Evolutionary conservation across 805 yeast species (phyloP), one percentile per base, ranked within the genome.

Genomic region (Clavispora fructus): DNA sequence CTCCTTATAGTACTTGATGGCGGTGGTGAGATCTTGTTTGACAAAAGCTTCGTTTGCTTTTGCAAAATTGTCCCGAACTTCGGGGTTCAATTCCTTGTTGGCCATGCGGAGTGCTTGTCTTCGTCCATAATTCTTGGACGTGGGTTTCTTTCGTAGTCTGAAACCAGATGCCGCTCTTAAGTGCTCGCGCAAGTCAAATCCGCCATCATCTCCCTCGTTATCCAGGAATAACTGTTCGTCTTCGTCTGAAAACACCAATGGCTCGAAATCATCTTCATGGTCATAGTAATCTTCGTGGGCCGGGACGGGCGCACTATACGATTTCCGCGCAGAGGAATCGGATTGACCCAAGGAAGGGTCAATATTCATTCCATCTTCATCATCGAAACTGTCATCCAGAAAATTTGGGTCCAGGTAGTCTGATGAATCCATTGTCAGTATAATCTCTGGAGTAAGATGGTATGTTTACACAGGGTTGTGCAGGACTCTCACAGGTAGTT

Each of bases 21-120:
- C 92, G 1, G 67, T 72, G 28, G 74, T 78, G 16, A 78, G 73
- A 55, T 85, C 84, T 41, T 75, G 75, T 28, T 76, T 60, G 1
- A 86, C 95, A 70, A 83, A 90, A 0, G 89, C 87, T 54, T 83
- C 90, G 57, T 88, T 86, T 1, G 95, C 97, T 53, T 74, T 73
- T 9, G 92, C 82, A 19, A 88, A 62, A 45, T 83, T 59, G 33
- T 73, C 69, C 41, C 83, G 73, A 3, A 88, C 86, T 61, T 87
- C 95, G 0, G 91, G 96, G 53, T 83, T 83, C 50, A 81, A 56
- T 23, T 78, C 79, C 42, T 73, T 64, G 33, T 69, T 61, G 23
- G 76, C 47, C 23, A 57, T 58, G 28, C 58, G 47, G 58, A 59
- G 64, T 53, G 70, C 62, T 50, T 63, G 67, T 12, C 76, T 58